A percentile compares a stretch with the other conserved stretches of the same genome.
Evolutionary conservation across 2,329 filamentous ascomycete species (phyloP).

Genomic region (Orbilia oligospora): DNA sequence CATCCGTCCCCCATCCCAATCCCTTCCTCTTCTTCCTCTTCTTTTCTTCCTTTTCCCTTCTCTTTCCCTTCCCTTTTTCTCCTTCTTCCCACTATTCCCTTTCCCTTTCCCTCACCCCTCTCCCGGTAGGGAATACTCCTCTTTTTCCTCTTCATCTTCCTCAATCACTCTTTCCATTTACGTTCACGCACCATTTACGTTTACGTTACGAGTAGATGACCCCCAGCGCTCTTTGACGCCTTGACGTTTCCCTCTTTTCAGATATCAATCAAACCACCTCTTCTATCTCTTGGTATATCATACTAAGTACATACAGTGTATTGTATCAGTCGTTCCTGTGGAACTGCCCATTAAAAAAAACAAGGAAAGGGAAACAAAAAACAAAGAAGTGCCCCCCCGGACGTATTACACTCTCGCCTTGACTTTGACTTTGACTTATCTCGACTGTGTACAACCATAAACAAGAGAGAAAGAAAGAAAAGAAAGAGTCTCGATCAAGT

Average conservation of each 20-base stretch:
- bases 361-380: conserved; percentile 8
- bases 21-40: conserved; percentile 58
- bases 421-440: neutral
- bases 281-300: neutral
- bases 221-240: conserved; percentile 57
- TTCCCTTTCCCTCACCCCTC: neutral
- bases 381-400: conserved; percentile 2
- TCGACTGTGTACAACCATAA: conserved; percentile 44
- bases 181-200: conserved; percentile 4
- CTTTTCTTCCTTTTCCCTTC: conserved; percentile 49
- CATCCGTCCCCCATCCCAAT: conserved; percentile 47
- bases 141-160: neutral
- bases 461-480: too few species aligned
- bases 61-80: conserved; percentile 30
- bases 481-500: conserved; percentile 9
- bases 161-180: conserved; percentile 44
- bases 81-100: conserved; percentile 30
- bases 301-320: conserved; percentile 1
- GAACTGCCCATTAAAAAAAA: neutral
- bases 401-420: neutral
- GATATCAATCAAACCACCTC: neutral
- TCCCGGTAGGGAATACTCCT: neutral
- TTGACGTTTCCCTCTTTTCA: conserved; percentile 26
- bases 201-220: conserved; percentile 41
- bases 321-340: neutral